A percentile compares a stretch with the other conserved stretches of the same genome.
These are phyloP conservation scores for Nelumbo lutea DNA, from an alignment of 164 flowering plant genomes.

Conservation along the genomic window DNA sequence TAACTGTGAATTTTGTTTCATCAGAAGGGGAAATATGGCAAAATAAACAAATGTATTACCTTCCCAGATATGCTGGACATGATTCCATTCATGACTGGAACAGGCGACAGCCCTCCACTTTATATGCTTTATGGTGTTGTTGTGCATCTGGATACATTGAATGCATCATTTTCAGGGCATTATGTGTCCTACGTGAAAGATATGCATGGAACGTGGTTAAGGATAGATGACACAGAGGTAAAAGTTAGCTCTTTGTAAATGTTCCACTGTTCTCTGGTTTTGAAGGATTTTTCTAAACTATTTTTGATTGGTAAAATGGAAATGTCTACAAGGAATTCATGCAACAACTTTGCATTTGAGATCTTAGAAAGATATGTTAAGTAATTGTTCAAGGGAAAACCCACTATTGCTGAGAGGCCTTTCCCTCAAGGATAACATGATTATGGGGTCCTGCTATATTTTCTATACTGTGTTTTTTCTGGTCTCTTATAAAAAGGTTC, in stretches of 20 bases:
- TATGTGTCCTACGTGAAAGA: slow-evolving; percentile 84
- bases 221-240: slow-evolving; percentile 85
- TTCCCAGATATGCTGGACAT: slow-evolving; percentile 89
- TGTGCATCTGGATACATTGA: slow-evolving; percentile 76
- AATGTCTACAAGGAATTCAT: background rate
- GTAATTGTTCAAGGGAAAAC: no score
- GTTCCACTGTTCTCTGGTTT: background rate
- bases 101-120: slow-evolving; percentile 65
- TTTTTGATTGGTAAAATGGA: no score
- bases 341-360: background rate
- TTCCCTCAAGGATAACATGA: no score
- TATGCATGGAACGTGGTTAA: slow-evolving; percentile 71
- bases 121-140: slow-evolving; percentile 85
- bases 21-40: slow-evolving; percentile 87
- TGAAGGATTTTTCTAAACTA: no score
- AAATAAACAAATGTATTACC: slow-evolving; percentile 70
- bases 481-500: no score
- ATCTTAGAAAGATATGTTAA: no score
- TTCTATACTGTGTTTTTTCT: no score
- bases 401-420: no score
- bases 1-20: slow-evolving; percentile 13
- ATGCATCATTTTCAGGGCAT: slow-evolving; percentile 92
- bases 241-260: slow-evolving; percentile 4
- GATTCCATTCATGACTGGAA: slow-evolving; percentile 81
- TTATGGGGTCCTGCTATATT: no score